Conservation (phyloP, 441 rosid species). For the Raphanus hybrid region DNA sequence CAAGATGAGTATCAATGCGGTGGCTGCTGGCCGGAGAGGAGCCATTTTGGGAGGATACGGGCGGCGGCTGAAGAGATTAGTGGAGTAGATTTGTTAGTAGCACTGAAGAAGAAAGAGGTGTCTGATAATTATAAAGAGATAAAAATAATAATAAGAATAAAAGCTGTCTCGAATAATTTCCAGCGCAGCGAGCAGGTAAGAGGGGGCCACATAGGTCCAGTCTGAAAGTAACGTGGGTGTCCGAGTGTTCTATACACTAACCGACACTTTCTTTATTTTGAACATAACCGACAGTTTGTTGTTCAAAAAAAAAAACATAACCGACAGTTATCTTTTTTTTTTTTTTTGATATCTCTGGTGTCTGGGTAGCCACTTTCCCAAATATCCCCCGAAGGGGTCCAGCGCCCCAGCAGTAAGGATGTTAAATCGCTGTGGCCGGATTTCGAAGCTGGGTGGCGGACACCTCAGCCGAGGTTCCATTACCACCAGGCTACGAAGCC, state of each 20-base stretch:
- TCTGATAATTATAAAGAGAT: neutral
- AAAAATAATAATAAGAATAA: constrained; percentile 8
- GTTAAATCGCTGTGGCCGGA: too few relatives aligned
- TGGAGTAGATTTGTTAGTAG: neutral
- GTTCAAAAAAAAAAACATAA: too few relatives aligned
- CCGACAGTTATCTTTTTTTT: constrained; percentile 1
- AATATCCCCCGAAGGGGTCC: too few relatives aligned
- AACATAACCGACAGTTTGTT: neutral
- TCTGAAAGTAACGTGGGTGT: neutral
- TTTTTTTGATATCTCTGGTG: too few relatives aligned
- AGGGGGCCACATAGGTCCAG: neutral
- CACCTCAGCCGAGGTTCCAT: too few relatives aligned
- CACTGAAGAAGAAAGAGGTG: neutral
- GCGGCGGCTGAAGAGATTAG: neutral
- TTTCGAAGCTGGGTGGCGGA: too few relatives aligned
- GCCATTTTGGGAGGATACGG: constrained; percentile 23
- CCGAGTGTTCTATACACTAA: neutral
- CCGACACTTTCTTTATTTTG: constrained; percentile 1
- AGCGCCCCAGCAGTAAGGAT: too few relatives aligned
- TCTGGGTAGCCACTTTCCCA: too few relatives aligned
- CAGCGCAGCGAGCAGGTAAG: constrained; percentile 25
- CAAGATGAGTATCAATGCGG: constrained; percentile 21
- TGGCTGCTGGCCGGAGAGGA: constrained; percentile 16
- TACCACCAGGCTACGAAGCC: too few relatives aligned
- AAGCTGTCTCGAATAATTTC: constrained; percentile 30